phyloP scores from a whole-genome alignment of 495 filamentous ascomycete genomes.

The Rhypophila decipiens region DNA sequence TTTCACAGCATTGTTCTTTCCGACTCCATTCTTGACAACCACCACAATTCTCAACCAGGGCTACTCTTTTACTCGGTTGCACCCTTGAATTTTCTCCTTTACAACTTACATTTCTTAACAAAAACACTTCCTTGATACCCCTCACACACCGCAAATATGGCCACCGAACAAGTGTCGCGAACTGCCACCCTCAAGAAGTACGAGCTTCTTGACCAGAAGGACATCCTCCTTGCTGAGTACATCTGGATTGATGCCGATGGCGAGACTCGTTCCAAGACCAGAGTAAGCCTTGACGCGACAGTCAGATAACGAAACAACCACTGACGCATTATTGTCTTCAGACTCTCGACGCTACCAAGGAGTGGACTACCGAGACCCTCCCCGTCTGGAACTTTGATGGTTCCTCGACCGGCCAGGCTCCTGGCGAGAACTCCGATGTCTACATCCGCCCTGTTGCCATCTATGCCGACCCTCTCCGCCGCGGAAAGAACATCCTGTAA shows the following conservation, averaged over 20 bases:
- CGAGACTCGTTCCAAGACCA: slow-evolving; percentile 81
- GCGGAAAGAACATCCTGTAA: background rate
- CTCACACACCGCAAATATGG: too few species aligned
- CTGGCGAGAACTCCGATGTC: slow-evolving; percentile 95
- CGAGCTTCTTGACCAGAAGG: slow-evolving; percentile 83
- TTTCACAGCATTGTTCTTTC: too few species aligned
- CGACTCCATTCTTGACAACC: too few species aligned
- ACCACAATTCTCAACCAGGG: too few species aligned
- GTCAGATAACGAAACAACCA: too few species aligned
- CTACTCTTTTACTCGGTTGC: too few species aligned
- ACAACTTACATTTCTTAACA: too few species aligned
- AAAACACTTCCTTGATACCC: too few species aligned
- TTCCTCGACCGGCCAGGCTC: slow-evolving; percentile 89
- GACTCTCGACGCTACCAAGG: slow-evolving; percentile 62
- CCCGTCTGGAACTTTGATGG: slow-evolving; percentile 99
- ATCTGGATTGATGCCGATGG: slow-evolving; percentile 88
- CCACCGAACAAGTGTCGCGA: too few species aligned
- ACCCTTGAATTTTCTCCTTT: too few species aligned
- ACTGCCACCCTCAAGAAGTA: slow-evolving; percentile 69
- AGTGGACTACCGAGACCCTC: slow-evolving; percentile 64
- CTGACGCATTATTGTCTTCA: slow-evolving; percentile 31
- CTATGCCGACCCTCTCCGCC: slow-evolving; percentile 52
- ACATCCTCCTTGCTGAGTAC: slow-evolving; percentile 75
- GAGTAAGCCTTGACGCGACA: slow-evolving; percentile 53
- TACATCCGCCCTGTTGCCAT: slow-evolving; percentile 81